Conservation (phyloP, 371 early-diverging fungal genomes). For the Rhizopus sp. region DNA sequence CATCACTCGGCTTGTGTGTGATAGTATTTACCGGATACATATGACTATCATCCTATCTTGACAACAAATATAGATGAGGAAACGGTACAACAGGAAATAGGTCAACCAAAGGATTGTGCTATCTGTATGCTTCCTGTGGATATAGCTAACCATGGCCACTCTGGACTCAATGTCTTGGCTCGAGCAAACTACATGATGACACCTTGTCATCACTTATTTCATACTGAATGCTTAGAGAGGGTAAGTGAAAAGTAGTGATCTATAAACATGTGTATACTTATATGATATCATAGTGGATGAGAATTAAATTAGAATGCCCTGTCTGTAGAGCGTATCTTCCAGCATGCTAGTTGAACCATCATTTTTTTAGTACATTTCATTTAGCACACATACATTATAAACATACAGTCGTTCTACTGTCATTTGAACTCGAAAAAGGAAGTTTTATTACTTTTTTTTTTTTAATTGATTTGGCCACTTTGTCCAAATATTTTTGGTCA, state of each 20-base stretch:
- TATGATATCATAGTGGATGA: constrained; percentile 67
- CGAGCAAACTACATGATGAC: constrained; percentile 77
- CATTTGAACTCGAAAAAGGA: no score
- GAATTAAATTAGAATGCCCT: constrained; percentile 80
- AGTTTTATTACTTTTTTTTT: no score
- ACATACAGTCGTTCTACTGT: no score
- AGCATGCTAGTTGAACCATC: constrained; percentile 33
- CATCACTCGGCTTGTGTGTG: neutral
- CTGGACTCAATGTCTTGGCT: constrained; percentile 53
- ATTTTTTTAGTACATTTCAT: neutral
- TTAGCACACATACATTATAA: no score
- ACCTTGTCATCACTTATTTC: constrained; percentile 83
- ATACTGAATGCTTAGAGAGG: constrained; percentile 75
- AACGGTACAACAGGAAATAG: constrained; percentile 2
- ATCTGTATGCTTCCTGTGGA: constrained; percentile 79
- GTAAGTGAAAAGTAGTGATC: constrained; percentile 27
- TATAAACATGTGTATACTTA: neutral
- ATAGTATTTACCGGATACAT: constrained; percentile 68
- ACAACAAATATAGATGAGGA: constrained; percentile 54
- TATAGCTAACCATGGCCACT: constrained; percentile 31
- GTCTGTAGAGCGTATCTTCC: constrained; percentile 71
- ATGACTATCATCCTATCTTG: constrained; percentile 71
- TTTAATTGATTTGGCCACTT: constrained; percentile 14
- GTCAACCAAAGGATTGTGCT: constrained; percentile 59
- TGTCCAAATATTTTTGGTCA: constrained; percentile 20